Percentiles rank a stretch among this genome's conserved stretches.
phyloP scores from a whole-genome alignment of 1,284 basidiomycete genomes.

The Gomphus bonarii region DNA sequence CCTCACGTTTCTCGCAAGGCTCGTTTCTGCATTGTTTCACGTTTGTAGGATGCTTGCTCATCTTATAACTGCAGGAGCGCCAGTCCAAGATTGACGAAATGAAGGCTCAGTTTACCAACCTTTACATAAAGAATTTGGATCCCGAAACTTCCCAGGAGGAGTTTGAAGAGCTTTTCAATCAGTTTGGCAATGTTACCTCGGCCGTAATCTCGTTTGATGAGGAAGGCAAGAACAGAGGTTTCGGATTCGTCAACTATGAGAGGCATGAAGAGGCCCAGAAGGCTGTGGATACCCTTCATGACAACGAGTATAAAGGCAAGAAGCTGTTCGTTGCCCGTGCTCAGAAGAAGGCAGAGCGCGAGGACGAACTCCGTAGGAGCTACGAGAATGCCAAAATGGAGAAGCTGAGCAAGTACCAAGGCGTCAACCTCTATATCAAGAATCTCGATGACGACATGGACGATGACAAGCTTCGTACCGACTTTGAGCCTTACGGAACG shows the following conservation, averaged over 20 bases:
- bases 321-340: conserved; percentile 95
- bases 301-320: conserved; percentile 78
- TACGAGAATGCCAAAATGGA: conserved; percentile 97
- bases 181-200: conserved; percentile 85
- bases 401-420: conserved; percentile 97
- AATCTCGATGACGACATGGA: conserved; percentile 92
- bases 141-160: conserved; percentile 78
- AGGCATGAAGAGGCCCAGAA: conserved; percentile 85
- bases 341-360: conserved; percentile 98
- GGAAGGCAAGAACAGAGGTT: conserved; percentile 88
- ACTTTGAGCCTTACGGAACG: conserved; percentile 95
- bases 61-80: conserved; percentile 52
- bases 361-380: conserved; percentile 89
- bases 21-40: conserved; percentile 15
- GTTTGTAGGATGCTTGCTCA: background rate
- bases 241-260: conserved; percentile 98
- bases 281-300: conserved; percentile 89
- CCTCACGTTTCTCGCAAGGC: conserved; percentile 97
- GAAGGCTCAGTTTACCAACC: conserved; percentile 94
- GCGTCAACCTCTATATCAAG: conserved; percentile 99
- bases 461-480: conserved; percentile 87
- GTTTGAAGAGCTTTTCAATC: conserved; percentile 76
- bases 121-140: conserved; percentile 98
- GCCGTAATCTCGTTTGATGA: conserved; percentile 78
- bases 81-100: conserved; percentile 98